Conservation (phyloP, 2,329 filamentous ascomycete species). For the Xylariaceae sp. region DNA sequence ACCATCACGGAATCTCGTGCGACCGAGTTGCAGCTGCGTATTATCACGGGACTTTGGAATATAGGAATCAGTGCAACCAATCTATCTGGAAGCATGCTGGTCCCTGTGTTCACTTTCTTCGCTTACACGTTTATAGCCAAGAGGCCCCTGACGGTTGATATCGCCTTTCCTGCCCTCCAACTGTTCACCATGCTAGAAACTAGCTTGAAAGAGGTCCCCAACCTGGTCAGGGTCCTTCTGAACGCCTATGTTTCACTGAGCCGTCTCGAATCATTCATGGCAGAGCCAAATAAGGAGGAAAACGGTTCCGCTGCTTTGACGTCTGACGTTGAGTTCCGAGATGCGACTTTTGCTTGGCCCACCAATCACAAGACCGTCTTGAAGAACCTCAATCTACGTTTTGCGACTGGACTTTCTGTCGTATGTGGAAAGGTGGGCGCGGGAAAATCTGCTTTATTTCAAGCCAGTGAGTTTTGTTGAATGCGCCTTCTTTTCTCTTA, state of each 20-base stretch:
- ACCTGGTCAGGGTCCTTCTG: conserved; percentile 67
- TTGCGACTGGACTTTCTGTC: conserved; percentile 48
- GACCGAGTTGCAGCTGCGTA: conserved; percentile 59
- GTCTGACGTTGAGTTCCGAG: conserved; percentile 48
- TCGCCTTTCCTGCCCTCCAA: conserved; percentile 82
- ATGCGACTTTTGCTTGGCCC: conserved; percentile 76
- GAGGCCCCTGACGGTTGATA: conserved; percentile 64
- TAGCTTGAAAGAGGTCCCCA: conserved; percentile 68
- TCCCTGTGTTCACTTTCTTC: conserved; percentile 76
- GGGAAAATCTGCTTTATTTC: conserved; percentile 57
- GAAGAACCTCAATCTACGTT: conserved; percentile 41
- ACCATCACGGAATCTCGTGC: conserved; percentile 64
- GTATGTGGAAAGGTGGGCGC: conserved; percentile 56
- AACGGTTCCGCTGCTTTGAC: conserved; percentile 35
- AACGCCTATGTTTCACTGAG: conserved; percentile 79
- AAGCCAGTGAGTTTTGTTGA: conserved; percentile 35
- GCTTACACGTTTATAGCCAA: conserved; percentile 71
- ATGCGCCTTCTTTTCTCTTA: not conserved
- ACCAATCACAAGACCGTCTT: conserved; percentile 54
- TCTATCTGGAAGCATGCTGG: conserved; percentile 63
- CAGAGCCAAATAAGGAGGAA: conserved; percentile 69
- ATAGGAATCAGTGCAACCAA: conserved; percentile 64
- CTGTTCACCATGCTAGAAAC: conserved; percentile 71
- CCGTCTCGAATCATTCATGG: conserved; percentile 82
- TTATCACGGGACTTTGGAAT: conserved; percentile 59